Conservation (phyloP, 2,329 filamentous ascomycete genomes). For the Aspergillus uvarum region DNA sequence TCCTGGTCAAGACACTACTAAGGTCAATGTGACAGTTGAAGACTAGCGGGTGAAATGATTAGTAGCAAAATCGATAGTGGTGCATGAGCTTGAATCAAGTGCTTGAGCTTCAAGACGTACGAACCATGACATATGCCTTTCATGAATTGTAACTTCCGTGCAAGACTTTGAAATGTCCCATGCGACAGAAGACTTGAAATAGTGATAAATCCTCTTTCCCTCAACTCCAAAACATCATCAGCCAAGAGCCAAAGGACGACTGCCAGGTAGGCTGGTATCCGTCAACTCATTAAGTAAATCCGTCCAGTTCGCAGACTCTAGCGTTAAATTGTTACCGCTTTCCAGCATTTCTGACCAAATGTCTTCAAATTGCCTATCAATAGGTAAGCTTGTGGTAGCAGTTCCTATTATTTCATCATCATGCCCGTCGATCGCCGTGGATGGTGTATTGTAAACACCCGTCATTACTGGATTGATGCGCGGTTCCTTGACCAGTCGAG, state of each 20-base stretch:
- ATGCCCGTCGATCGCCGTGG: not conserved
- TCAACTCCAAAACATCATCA: not conserved
- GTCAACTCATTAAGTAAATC: constrained; percentile 31
- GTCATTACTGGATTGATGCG: not conserved
- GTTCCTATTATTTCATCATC: not conserved
- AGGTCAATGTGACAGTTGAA: constrained; percentile 28
- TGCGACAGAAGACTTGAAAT: too few species aligned
- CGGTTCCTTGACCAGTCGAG: not conserved
- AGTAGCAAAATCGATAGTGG: too few species aligned
- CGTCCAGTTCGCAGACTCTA: constrained; percentile 32
- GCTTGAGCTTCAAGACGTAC: too few species aligned
- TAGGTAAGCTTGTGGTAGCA: not conserved
- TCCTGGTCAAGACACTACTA: constrained; percentile 33
- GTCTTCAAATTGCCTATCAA: constrained; percentile 27
- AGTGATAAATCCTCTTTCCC: too few species aligned
- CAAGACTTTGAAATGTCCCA: too few species aligned
- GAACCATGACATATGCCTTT: too few species aligned
- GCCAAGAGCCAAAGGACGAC: constrained; percentile 3
- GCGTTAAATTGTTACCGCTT: constrained; percentile 21
- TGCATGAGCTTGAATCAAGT: too few species aligned
- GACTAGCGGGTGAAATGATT: too few species aligned
- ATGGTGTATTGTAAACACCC: not conserved
- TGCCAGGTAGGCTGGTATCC: constrained; percentile 20
- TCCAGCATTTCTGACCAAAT: constrained; percentile 35
- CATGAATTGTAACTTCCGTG: too few species aligned